Evolutionary conservation across 345 rosid species (phyloP), one percentile per base, ranked within the genome.

Genomic region (Rubroshorea leprosula): DNA sequence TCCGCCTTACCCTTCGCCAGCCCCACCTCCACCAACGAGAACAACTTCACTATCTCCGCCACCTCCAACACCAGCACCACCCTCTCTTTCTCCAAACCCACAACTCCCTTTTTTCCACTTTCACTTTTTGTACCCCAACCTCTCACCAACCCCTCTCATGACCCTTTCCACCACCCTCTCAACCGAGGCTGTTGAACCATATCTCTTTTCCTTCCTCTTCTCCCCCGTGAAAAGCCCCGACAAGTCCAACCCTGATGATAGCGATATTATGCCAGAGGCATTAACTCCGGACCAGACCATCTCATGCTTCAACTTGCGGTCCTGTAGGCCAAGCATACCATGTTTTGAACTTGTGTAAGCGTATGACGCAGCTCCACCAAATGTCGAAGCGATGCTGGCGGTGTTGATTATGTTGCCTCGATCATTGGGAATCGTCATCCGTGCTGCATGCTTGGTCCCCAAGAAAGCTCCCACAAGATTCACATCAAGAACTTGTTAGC

Each of bases 231-330:
- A 81, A 39, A 91, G 63, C 17, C 89, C 80, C 0, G 98, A 88
- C 15, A 89, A 57, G 70, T 91, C 79, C 71, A 89, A 58, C 38
- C 93, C 98, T 0, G 90, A 68, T 0, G 93, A 84, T 51, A 83
- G n/a, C 0, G 83, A 80, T 31, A 91, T 86, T 61, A 91, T 69
- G 49, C 86, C 90, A 31, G 86, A 91, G 0, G 96, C 98, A 9
- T 78, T 88, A 17, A 81, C 51, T 23, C 55, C 63, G 7, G 23
- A 18, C 8, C 21, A 49, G 0, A 21, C 17, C 27, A 60, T 60
- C 19, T 60, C 29, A 20, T 60, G 47, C 23, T 49, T 60, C 50
- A 48, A 50, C 61, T 38, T 65, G 77, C 39, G 53, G 60, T 49
- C 78, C 41, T 19, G 49, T 55, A 43, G 8, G n/a, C n/a, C n/a